A percentile compares a stretch with the other conserved stretches of the same genome.
These are phyloP conservation scores for Breynia disticha DNA, from an alignment of 441 rosid species.

Conservation along the genomic window DNA sequence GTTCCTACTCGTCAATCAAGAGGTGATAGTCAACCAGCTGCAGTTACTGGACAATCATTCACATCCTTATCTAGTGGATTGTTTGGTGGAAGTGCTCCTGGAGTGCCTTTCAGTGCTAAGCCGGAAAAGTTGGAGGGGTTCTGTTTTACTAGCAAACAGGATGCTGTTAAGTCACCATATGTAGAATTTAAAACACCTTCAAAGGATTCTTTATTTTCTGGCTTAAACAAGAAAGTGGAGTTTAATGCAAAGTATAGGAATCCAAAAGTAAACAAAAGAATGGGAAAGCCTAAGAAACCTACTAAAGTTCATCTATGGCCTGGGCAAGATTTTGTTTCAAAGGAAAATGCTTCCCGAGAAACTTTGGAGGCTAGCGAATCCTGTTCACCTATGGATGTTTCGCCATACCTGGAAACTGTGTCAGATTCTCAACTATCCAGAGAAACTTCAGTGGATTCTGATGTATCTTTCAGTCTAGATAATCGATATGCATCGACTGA, in stretches of 20 bases:
- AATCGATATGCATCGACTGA: constrained; percentile 23
- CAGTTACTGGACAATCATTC: constrained; percentile 15
- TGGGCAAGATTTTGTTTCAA: constrained; percentile 44
- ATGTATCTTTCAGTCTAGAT: constrained; percentile 37
- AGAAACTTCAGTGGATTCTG: constrained; percentile 51
- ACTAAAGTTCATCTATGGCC: constrained; percentile 40
- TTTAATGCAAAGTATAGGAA: constrained; percentile 41
- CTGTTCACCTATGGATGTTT: constrained; percentile 81
- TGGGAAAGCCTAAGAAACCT: constrained; percentile 54
- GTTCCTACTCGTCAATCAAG: constrained; percentile 20
- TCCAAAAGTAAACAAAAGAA: constrained; percentile 45
- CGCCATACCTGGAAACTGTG: constrained; percentile 54
- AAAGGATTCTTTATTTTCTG: constrained; percentile 32
- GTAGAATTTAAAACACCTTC: constrained; percentile 57
- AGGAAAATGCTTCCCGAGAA: constrained; percentile 29
- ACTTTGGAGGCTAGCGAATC: constrained; percentile 46
- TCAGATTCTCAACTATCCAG: constrained; percentile 31
- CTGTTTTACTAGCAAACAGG: constrained; percentile 34
- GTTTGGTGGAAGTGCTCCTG: constrained; percentile 23
- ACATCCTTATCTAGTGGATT: constrained; percentile 19
- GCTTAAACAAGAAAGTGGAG: constrained; percentile 44
- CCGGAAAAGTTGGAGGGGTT: constrained; percentile 29
- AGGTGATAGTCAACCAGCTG: constrained; percentile 14
- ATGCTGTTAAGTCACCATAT: constrained; percentile 21
- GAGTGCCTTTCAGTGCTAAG: constrained; percentile 18